Percentiles rank a stretch among this genome's conserved stretches.
Conservation (phyloP, 805 yeast species). For the Dipodascopsis uninucleata region DNA sequence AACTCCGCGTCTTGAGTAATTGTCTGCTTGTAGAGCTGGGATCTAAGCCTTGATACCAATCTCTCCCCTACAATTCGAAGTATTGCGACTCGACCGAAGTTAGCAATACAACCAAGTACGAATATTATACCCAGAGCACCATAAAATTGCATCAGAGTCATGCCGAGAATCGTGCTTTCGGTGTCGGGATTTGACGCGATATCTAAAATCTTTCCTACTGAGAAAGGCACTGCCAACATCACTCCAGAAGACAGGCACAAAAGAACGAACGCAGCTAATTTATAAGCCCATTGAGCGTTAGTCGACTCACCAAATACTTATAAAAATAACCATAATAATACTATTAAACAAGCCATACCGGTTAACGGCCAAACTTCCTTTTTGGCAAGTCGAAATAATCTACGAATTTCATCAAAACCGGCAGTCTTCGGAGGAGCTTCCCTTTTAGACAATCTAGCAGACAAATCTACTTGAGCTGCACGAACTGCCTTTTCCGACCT, state of each 20-base stretch:
- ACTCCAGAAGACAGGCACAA: constrained; percentile 71
- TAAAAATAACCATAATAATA: neutral
- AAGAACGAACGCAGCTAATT: constrained; percentile 55
- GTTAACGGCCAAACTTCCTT: constrained; percentile 53
- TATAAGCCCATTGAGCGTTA: neutral
- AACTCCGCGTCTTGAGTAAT: constrained; percentile 84
- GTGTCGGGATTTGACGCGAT: constrained; percentile 47
- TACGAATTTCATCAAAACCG: constrained; percentile 39
- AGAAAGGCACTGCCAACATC: constrained; percentile 68
- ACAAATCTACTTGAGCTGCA: constrained; percentile 27
- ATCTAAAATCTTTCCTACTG: constrained; percentile 84
- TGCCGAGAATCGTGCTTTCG: constrained; percentile 48
- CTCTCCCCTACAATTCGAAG: constrained; percentile 81
- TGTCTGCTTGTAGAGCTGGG: constrained; percentile 70
- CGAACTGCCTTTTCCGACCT: constrained; percentile 23
- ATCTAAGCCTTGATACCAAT: constrained; percentile 76
- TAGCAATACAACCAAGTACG: constrained; percentile 69
- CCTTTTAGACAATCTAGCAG: constrained; percentile 25
- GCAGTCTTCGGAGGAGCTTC: constrained; percentile 26
- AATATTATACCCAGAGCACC: constrained; percentile 59
- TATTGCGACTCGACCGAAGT: constrained; percentile 73
- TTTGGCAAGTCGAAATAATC: constrained; percentile 54
- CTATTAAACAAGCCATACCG: constrained; percentile 3
- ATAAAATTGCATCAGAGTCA: constrained; percentile 63
- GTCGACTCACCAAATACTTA: constrained; percentile 1